phyloP scores from a whole-genome alignment of 78 protist species.

The Cyanophora paradoxa region DNA sequence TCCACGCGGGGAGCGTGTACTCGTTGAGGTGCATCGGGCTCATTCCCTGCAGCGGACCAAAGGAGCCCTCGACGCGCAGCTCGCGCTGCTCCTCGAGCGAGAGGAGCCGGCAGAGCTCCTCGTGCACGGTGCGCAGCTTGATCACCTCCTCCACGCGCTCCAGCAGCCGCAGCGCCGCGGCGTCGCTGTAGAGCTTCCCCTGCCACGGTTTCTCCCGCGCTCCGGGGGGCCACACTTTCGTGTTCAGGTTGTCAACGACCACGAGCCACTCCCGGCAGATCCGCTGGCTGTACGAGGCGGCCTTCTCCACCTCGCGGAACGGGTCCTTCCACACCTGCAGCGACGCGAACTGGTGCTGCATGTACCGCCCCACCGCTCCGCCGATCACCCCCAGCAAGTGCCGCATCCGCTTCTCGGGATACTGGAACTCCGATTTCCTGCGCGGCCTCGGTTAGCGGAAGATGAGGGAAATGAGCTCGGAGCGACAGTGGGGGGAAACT shows the following conservation, averaged over 20 bases:
- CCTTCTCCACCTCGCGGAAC: background rate
- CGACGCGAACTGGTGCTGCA: background rate
- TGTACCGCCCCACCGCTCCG: background rate
- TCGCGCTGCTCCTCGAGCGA: constrained; percentile 1
- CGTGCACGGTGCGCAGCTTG: constrained; percentile 20
- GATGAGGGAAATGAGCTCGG: no score
- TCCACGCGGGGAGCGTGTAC: background rate
- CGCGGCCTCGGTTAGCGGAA: no score
- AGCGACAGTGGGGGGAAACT: no score
- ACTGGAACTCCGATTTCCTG: background rate
- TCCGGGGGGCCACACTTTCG: constrained; percentile 2
- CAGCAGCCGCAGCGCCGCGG: background rate
- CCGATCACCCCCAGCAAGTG: constrained; percentile 2
- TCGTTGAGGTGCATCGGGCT: background rate
- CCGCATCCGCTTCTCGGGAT: constrained; percentile 18
- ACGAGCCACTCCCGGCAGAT: constrained; percentile 1
- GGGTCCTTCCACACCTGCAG: background rate
- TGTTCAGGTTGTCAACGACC: constrained; percentile 18
- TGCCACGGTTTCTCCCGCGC: background rate
- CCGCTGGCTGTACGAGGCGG: background rate
- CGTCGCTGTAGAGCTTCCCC: background rate
- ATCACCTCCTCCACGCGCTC: constrained; percentile 14
- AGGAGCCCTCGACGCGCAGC: background rate
- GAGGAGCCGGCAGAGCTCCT: constrained; percentile 11
- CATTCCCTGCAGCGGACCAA: background rate